Base-by-base conservation (phyloP, 345 rosid species). In the Garcia nutans region DNA sequence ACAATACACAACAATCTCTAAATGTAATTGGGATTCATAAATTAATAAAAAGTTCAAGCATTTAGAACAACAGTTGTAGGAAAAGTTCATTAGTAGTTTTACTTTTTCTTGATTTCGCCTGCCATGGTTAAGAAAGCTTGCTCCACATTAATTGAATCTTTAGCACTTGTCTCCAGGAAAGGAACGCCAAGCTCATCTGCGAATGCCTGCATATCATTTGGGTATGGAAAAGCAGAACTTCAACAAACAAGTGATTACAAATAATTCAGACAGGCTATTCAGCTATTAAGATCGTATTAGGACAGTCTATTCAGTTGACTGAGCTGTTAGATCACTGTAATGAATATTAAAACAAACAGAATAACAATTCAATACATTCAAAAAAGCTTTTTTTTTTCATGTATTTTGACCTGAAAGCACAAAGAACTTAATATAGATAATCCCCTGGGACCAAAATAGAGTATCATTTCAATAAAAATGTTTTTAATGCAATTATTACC, bases 61-160 rank as follows among this genome's bases (percentile, higher is more conserved):
- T 22, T 57, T 3, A 28, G 28, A 73, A 57, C 10, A 33, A 57
- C 2, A 49, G 20, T n/a, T 41, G 47, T 41, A 65, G 9, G 73
- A 68, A 59, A 58, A 33, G 65, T 37, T 56, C 24, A 45, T 41
- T 5, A 57, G 17, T 15, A 24, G 69, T 60, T 57, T 70, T 84
- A 92, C 97, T 76, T 89, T 79, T 87, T 88, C 92, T 89, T 91
- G 75, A 92, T 88, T 86, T 89, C 92, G 28, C 83, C 87, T 33
- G 95, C 92, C 91, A 90, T 92, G 33, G 93, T 92, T 78, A 92
- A 79, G 91, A 92, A 92, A 75, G 97, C 92, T 49, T 88, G 88
- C 74, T 90, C 97, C 59, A 92, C 97, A 10, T 92, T 92, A 68
- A 87, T 88, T 58, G 95, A 78, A 80, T 90, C 95, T 85, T 90